A percentile compares a stretch with the other conserved stretches of the same genome.
phyloP scores from a whole-genome alignment of 2,329 filamentous ascomycete genomes.

The Gyromitra esculenta region DNA sequence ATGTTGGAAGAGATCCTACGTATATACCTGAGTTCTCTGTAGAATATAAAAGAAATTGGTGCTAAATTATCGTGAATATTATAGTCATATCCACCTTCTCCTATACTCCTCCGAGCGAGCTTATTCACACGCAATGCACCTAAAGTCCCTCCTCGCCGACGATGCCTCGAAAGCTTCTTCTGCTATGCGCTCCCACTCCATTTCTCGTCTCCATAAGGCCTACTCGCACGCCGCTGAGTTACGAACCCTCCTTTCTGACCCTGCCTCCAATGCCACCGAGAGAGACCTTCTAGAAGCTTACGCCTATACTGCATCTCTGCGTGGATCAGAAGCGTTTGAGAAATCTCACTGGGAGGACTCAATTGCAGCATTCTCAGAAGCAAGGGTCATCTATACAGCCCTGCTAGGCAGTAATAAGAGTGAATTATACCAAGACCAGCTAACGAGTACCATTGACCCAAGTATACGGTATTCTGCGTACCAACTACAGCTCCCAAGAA shows the following conservation, averaged over 20 bases:
- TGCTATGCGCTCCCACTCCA: conserved; percentile 83
- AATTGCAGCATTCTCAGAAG: conserved; percentile 77
- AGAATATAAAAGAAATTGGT: conserved; percentile 32
- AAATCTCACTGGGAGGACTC: conserved; percentile 86
- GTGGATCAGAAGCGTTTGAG: conserved; percentile 83
- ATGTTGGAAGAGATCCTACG: conserved; percentile 79
- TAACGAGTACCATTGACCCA: conserved; percentile 87
- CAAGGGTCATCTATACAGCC: conserved; percentile 83
- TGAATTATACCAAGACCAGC: conserved; percentile 84
- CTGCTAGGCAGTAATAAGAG: conserved; percentile 73
- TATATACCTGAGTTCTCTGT: conserved; percentile 63
- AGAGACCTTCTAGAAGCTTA: conserved; percentile 83
- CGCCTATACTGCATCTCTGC: conserved; percentile 81
- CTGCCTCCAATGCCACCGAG: conserved; percentile 71
- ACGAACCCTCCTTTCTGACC: conserved; percentile 72
- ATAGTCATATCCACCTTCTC: conserved; percentile 78
- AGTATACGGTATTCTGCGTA: conserved; percentile 95
- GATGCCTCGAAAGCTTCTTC: conserved; percentile 80
- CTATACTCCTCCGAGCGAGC: conserved; percentile 88
- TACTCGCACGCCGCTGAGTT: conserved; percentile 75
- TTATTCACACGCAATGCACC: conserved; percentile 95
- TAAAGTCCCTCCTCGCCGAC: conserved; percentile 80
- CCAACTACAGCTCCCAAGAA: conserved; percentile 86
- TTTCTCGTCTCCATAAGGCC: conserved; percentile 86
- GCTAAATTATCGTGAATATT: conserved; percentile 18